These are phyloP conservation scores for Annulohypoxylon nitens DNA, from an alignment of 495 filamentous ascomycete species.

Conservation along the genomic window DNA sequence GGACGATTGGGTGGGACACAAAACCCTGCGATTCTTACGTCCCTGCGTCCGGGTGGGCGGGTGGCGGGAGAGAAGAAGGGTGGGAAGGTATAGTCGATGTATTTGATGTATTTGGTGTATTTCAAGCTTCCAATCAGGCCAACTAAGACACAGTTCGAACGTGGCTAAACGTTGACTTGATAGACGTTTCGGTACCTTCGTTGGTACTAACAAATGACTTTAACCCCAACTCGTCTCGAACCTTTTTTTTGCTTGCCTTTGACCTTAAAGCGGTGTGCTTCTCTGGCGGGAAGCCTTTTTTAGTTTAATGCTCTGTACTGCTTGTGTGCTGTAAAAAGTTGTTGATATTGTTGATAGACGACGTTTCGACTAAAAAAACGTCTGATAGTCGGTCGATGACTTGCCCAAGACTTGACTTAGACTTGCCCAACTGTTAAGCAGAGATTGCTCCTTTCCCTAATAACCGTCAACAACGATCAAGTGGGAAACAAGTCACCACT, in stretches of 20 bases:
- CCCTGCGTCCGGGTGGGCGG: conserved; percentile 32
- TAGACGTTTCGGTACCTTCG: background rate
- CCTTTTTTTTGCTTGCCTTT: background rate
- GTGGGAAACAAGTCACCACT: conserved; percentile 17
- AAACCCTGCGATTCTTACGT: conserved; percentile 35
- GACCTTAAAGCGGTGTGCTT: conserved; percentile 33
- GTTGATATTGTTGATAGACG: conserved; percentile 28
- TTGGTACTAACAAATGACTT: conserved; percentile 26
- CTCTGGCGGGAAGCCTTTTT: conserved; percentile 4
- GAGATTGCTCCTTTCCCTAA: background rate
- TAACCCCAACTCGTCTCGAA: conserved; percentile 19
- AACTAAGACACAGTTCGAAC: conserved; percentile 10
- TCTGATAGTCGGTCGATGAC: conserved; percentile 40
- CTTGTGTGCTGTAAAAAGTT: background rate
- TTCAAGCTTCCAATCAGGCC: background rate
- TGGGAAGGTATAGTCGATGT: conserved; percentile 30
- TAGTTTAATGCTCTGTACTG: background rate
- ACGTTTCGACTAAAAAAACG: conserved; percentile 23
- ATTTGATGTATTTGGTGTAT: background rate
- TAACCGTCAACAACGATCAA: background rate
- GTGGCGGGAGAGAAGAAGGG: conserved; percentile 27
- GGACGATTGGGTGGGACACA: conserved; percentile 43
- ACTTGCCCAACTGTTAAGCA: conserved; percentile 37
- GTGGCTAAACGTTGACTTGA: background rate
- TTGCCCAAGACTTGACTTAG: conserved; percentile 19